Percentiles rank a stretch among this genome's conserved stretches.
Conservation (phyloP, 352 stramenopile genomes). For the Phytophthora kernoviae region DNA sequence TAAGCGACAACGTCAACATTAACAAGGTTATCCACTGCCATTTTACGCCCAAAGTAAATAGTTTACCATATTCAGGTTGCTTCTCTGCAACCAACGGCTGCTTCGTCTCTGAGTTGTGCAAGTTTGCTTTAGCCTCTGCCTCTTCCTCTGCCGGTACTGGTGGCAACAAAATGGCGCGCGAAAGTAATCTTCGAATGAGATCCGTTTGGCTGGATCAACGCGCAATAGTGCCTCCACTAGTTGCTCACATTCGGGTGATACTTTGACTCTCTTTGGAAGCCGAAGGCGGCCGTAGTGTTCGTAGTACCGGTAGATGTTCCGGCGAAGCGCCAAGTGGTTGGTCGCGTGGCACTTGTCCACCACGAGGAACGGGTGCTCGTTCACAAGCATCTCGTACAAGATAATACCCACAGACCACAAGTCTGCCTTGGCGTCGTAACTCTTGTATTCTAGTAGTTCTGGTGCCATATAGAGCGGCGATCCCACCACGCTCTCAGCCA, state of each 20-base stretch:
- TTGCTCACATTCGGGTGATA: slow-evolving; percentile 67
- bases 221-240: slow-evolving; percentile 65
- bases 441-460: slow-evolving; percentile 85
- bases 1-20: neutral
- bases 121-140: slow-evolving; percentile 22
- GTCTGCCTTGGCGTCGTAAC: slow-evolving; percentile 83
- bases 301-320: slow-evolving; percentile 84
- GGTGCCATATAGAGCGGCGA: slow-evolving; percentile 84
- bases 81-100: slow-evolving; percentile 75
- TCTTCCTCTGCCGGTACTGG: slow-evolving; percentile 43
- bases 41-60: neutral
- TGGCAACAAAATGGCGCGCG: slow-evolving; percentile 67
- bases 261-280: slow-evolving; percentile 53
- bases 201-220: slow-evolving; percentile 63
- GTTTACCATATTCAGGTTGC: slow-evolving; percentile 61
- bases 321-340: slow-evolving; percentile 75
- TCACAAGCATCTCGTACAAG: slow-evolving; percentile 85
- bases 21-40: neutral
- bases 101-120: slow-evolving; percentile 59
- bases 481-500: slow-evolving; percentile 82
- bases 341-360: slow-evolving; percentile 78
- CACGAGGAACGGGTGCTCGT: slow-evolving; percentile 79
- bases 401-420: slow-evolving; percentile 85
- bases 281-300: slow-evolving; percentile 58
- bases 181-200: slow-evolving; percentile 86